Percentiles rank a stretch among this genome's conserved stretches.
phyloP scores from a whole-genome alignment of 495 filamentous ascomycete species.

The Lophiostoma macrostomum region DNA sequence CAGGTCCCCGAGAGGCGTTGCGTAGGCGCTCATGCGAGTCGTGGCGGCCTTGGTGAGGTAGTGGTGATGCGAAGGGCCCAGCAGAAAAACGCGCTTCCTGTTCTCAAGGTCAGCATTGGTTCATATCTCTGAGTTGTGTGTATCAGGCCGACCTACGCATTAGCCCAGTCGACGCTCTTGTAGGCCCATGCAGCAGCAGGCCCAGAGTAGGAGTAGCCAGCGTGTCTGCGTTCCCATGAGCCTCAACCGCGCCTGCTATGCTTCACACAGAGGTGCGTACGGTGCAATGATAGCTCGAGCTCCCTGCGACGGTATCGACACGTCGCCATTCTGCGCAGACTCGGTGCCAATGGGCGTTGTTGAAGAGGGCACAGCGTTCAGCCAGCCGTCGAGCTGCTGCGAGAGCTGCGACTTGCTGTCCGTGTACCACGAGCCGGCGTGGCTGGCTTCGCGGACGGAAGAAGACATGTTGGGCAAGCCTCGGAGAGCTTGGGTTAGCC shows the following conservation, averaged over 20 bases:
- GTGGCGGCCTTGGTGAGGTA: slow-evolving; percentile 76
- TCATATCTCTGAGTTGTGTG: background rate
- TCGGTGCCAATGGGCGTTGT: slow-evolving; percentile 46
- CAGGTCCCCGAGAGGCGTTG: slow-evolving; percentile 81
- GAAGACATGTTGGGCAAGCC: slow-evolving; percentile 1
- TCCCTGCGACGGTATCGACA: slow-evolving; percentile 64
- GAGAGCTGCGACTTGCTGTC: slow-evolving; percentile 56
- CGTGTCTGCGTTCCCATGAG: slow-evolving; percentile 62
- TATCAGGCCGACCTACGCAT: slow-evolving; percentile 54
- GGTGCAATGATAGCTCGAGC: slow-evolving; percentile 93
- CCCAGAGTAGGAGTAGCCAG: slow-evolving; percentile 93
- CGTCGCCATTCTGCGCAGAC: slow-evolving; percentile 47
- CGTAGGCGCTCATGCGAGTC: slow-evolving; percentile 70
- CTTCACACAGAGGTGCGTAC: too few species aligned
- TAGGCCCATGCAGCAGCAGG: slow-evolving; percentile 94
- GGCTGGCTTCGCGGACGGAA: slow-evolving; percentile 60
- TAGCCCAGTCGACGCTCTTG: slow-evolving; percentile 78
- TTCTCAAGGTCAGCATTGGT: background rate
- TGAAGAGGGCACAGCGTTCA: slow-evolving; percentile 65
- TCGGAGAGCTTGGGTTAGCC: too few species aligned
- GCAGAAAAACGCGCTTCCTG: slow-evolving; percentile 86
- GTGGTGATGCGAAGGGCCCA: slow-evolving; percentile 90
- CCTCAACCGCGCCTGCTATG: slow-evolving; percentile 2
- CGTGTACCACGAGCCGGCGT: slow-evolving; percentile 87
- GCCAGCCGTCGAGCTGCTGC: slow-evolving; percentile 72